These are phyloP conservation scores for Hymenoscyphus fructigenus DNA, from an alignment of 2,329 filamentous ascomycete genomes.

Conservation along the genomic window DNA sequence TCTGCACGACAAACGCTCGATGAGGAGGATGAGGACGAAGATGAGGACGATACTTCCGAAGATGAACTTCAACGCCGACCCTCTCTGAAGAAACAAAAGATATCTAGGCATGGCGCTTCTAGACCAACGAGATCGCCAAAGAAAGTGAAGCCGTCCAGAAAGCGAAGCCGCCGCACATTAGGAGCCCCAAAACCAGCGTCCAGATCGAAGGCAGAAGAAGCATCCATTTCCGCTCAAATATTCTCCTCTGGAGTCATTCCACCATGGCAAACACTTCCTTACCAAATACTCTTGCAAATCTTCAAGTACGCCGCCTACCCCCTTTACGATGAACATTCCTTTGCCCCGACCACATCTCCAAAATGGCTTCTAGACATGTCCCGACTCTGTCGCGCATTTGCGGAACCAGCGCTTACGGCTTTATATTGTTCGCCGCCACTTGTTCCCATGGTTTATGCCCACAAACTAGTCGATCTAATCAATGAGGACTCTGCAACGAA, in stretches of 20 bases:
- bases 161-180: not conserved
- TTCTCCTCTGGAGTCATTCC: slow-evolving; percentile 43
- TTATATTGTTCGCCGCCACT: slow-evolving; percentile 71
- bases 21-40: not conserved
- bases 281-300: slow-evolving; percentile 67
- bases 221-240: not conserved
- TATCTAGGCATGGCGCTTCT: slow-evolving; percentile 11
- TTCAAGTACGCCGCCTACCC: slow-evolving; percentile 66
- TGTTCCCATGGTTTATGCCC: slow-evolving; percentile 49
- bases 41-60: slow-evolving; percentile 5
- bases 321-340: slow-evolving; percentile 49
- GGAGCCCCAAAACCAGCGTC: not conserved
- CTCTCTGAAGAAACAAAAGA: slow-evolving; percentile 25
- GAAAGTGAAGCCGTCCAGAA: not conserved
- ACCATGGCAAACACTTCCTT: slow-evolving; percentile 62
- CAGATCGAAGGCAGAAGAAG: not conserved
- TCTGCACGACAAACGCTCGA: not conserved
- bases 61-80: slow-evolving; percentile 11
- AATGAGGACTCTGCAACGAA: slow-evolving; percentile 37
- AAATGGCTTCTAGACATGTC: slow-evolving; percentile 67
- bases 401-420: slow-evolving; percentile 70
- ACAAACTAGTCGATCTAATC: slow-evolving; percentile 52
- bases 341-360: slow-evolving; percentile 44
- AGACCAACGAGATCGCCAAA: slow-evolving; percentile 9
- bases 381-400: slow-evolving; percentile 61